phyloP scores from a whole-genome alignment of 2,329 filamentous ascomycete genomes.

The Apiospora aurea region DNA sequence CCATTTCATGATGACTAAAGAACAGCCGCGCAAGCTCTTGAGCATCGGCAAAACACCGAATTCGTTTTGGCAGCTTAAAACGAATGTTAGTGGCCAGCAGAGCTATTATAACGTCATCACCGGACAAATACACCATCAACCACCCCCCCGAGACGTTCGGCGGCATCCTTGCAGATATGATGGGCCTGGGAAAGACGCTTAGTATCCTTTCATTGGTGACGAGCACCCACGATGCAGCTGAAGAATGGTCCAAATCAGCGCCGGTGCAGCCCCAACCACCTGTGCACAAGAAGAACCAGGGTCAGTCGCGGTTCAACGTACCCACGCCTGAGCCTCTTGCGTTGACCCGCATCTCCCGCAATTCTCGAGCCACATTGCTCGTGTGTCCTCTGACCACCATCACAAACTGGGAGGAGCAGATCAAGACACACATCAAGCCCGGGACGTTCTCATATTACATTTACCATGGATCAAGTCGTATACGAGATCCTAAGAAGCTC shows the following conservation, averaged over 20 bases:
- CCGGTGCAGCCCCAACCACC: constrained; percentile 58
- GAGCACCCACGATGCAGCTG: constrained; percentile 68
- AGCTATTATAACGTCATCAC: constrained; percentile 88
- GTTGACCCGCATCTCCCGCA: constrained; percentile 63
- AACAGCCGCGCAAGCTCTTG: constrained; percentile 68
- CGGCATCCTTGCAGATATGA: constrained; percentile 83
- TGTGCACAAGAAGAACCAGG: constrained; percentile 47
- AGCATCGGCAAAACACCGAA: constrained; percentile 66
- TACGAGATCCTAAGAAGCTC: constrained; percentile 72
- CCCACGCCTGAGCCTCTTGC: constrained; percentile 52
- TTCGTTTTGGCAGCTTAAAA: constrained; percentile 78
- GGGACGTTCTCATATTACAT: constrained; percentile 75
- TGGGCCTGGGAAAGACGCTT: constrained; percentile 87
- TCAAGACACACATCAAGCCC: constrained; percentile 78
- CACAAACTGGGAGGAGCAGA: constrained; percentile 93
- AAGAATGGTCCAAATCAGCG: constrained; percentile 62
- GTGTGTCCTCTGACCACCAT: constrained; percentile 91
- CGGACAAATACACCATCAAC: constrained; percentile 64
- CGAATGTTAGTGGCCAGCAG: constrained; percentile 57
- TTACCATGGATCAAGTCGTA: constrained; percentile 84
- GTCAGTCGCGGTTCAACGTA: constrained; percentile 45
- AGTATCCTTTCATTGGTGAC: constrained; percentile 83
- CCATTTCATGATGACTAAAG: constrained; percentile 82
- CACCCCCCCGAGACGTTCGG: constrained; percentile 72
- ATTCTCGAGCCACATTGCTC: constrained; percentile 82